These are phyloP conservation scores for Phlebiopsis flavidoalba DNA, from an alignment of 768 basidiomycete genomes.

Conservation along the genomic window DNA sequence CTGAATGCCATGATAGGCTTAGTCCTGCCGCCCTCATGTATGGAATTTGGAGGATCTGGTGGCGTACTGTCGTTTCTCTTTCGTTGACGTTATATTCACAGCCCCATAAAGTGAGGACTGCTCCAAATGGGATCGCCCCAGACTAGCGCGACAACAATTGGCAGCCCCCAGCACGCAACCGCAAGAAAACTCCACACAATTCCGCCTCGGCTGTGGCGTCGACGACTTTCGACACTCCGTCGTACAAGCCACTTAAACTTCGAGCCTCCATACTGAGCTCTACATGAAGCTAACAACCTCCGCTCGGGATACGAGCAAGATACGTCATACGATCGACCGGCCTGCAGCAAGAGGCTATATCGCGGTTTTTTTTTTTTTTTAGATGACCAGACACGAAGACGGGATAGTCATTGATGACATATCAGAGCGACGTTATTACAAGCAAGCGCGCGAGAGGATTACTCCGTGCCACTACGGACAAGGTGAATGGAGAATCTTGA, in stretches of 20 bases:
- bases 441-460: conserved; percentile 53
- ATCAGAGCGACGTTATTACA: conserved; percentile 52
- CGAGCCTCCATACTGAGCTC: conserved; percentile 44
- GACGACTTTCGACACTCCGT: conserved; percentile 55
- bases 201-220: conserved; percentile 73
- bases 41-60: too few relatives aligned
- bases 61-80: too few relatives aligned
- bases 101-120: too few relatives aligned
- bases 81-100: too few relatives aligned
- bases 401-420: conserved; percentile 48
- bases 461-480: conserved; percentile 79
- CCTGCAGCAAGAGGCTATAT: conserved; percentile 86
- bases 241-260: conserved; percentile 62
- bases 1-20: too few relatives aligned
- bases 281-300: conserved; percentile 54
- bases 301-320: conserved; percentile 46
- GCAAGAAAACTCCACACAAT: conserved; percentile 72
- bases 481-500: conserved; percentile 66
- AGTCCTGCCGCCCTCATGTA: too few relatives aligned
- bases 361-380: too few relatives aligned
- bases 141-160: too few relatives aligned
- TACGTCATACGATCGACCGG: conserved; percentile 61
- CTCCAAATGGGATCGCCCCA: too few relatives aligned
- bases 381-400: conserved; percentile 49
- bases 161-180: too few relatives aligned